Conservation (phyloP, 495 filamentous ascomycete genomes). For the Trichoderma parareesei region DNA sequence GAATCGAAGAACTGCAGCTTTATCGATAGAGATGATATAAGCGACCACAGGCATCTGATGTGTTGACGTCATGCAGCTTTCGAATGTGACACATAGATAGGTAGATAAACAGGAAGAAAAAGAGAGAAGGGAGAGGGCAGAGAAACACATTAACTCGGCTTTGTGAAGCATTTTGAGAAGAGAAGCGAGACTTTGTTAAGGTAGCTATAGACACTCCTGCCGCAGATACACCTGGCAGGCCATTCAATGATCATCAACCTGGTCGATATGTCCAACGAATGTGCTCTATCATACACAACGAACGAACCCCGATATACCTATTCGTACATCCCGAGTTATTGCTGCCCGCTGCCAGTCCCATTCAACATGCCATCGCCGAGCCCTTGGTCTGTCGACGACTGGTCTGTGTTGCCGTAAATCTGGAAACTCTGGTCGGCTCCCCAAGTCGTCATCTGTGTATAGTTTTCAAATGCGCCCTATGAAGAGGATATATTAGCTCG, state of each 20-base stretch:
- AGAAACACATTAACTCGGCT: neutral
- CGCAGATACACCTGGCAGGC: neutral
- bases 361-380: constrained; percentile 4
- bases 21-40: constrained; percentile 1
- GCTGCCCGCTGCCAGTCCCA: neutral
- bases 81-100: no score
- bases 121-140: no score
- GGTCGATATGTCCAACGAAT: neutral
- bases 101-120: no score
- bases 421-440: constrained; percentile 38
- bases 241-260: neutral
- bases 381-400: neutral
- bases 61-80: neutral
- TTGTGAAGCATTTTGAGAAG: neutral
- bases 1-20: neutral
- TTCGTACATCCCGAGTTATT: neutral
- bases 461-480: constrained; percentile 43
- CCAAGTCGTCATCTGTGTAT: constrained; percentile 39
- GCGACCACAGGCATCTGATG: neutral
- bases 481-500: constrained; percentile 12
- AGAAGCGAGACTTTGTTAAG: neutral
- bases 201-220: neutral
- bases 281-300: neutral
- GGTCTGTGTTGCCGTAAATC: constrained; percentile 22
- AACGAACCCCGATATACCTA: neutral